A percentile compares a stretch with the other conserved stretches of the same genome.
phyloP scores from a whole-genome alignment of 2,329 filamentous ascomycete species.

The Colletotrichum liaoningense region DNA sequence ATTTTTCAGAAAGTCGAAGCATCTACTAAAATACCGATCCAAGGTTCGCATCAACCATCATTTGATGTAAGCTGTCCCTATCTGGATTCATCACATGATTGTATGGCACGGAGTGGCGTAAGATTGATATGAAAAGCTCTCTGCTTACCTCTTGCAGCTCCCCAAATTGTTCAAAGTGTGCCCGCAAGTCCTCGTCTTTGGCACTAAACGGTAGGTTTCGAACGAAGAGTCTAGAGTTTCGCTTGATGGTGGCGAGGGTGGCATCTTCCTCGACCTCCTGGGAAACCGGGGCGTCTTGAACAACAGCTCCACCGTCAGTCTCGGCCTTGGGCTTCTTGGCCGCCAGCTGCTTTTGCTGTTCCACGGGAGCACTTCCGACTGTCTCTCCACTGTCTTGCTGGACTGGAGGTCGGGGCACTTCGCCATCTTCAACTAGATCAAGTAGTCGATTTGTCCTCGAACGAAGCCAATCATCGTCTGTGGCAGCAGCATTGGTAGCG shows the following conservation, averaged over 20 bases:
- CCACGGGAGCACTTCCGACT: conserved; percentile 3
- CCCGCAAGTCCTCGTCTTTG: conserved; percentile 80
- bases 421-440: conserved; percentile 83
- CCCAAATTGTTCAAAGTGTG: conserved; percentile 79
- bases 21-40: conserved; percentile 99
- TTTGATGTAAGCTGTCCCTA: conserved; percentile 99
- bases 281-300: conserved; percentile 31
- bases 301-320: conserved; percentile 41
- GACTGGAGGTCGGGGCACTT: conserved; percentile 48
- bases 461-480: conserved; percentile 92
- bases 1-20: conserved; percentile 84
- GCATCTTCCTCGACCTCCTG: conserved; percentile 51
- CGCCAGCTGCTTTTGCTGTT: conserved; percentile 23
- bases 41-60: conserved; percentile 89
- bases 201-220: conserved; percentile 88
- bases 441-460: conserved; percentile 88
- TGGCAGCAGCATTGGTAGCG: conserved; percentile 51
- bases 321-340: conserved; percentile 35
- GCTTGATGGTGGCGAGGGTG: conserved; percentile 70
- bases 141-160: conserved; percentile 86
- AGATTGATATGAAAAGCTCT: conserved; percentile 38
- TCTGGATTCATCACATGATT: conserved; percentile 90
- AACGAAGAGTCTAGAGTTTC: conserved; percentile 85
- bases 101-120: background rate
- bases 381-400: conserved; percentile 36